These are phyloP conservation scores for Podospora sp. DNA, from an alignment of 495 filamentous ascomycete genomes.

Conservation along the genomic window DNA sequence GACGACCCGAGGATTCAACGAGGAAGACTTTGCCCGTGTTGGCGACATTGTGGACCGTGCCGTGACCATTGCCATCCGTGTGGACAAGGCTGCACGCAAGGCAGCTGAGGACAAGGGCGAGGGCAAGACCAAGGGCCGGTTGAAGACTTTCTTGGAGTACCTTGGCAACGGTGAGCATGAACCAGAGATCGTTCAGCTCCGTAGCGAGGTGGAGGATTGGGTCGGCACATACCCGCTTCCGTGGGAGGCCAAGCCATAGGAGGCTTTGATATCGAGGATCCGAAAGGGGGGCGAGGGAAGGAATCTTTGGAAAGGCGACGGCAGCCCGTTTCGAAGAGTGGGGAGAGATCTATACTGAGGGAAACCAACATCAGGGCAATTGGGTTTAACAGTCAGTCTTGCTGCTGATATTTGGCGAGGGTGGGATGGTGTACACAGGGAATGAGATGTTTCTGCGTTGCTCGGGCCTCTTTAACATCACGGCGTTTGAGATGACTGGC, in stretches of 20 bases:
- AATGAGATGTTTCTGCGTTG: background rate
- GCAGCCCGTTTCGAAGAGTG: background rate
- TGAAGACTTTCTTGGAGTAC: slow-evolving; percentile 85
- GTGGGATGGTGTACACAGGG: background rate
- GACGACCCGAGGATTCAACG: slow-evolving; percentile 89
- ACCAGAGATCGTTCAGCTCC: slow-evolving; percentile 81
- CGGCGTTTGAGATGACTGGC: background rate
- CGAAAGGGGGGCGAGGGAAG: slow-evolving; percentile 11
- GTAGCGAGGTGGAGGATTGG: slow-evolving; percentile 93
- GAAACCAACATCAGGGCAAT: background rate
- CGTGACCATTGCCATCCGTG: slow-evolving; percentile 77
- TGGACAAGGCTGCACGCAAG: slow-evolving; percentile 79
- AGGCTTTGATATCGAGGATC: background rate
- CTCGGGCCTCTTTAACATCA: background rate
- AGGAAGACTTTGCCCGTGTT: slow-evolving; percentile 85
- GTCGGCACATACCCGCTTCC: slow-evolving; percentile 89
- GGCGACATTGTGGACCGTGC: slow-evolving; percentile 93
- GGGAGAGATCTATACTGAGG: slow-evolving; percentile 29
- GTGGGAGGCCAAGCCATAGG: slow-evolving; percentile 56
- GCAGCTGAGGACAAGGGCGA: slow-evolving; percentile 74
- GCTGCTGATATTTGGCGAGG: background rate
- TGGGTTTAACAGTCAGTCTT: slow-evolving; percentile 28
- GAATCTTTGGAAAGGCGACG: slow-evolving; percentile 1
- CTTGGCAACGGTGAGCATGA: slow-evolving; percentile 81
- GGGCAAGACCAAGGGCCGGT: slow-evolving; percentile 70